These are phyloP conservation scores for Gonium pectorale DNA, from an alignment of 139 green algal species.

Conservation along the genomic window DNA sequence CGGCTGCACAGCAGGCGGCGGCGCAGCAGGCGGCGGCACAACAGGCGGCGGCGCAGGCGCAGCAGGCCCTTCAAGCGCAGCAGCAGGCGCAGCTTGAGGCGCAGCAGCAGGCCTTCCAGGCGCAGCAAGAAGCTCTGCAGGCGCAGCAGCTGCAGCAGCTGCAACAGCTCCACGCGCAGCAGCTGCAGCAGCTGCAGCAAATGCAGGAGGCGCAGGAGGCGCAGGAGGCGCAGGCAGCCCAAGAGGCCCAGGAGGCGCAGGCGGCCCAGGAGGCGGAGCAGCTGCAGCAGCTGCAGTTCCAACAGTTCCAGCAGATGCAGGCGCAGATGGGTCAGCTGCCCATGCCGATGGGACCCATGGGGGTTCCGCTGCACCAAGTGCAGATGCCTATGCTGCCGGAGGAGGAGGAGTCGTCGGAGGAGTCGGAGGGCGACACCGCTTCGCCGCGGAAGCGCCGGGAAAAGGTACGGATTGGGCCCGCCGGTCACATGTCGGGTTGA, in stretches of 20 bases:
- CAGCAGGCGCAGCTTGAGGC: not conserved
- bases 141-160: not conserved
- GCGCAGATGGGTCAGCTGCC: not conserved
- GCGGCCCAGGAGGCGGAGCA: not conserved
- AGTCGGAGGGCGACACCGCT: constrained; percentile 12
- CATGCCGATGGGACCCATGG: not conserved
- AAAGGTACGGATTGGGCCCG: too few relatives aligned
- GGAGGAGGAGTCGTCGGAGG: constrained; percentile 25
- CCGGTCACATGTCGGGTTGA: too few relatives aligned
- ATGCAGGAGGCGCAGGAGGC: not conserved
- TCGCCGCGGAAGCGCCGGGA: constrained; percentile 33
- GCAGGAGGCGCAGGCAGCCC: constrained; percentile 14
- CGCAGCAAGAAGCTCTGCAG: not conserved
- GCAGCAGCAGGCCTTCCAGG: not conserved
- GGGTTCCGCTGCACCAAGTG: not conserved
- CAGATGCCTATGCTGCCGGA: constrained; percentile 1
- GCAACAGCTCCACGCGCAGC: not conserved
- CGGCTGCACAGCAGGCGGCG: not conserved
- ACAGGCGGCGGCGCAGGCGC: not conserved
- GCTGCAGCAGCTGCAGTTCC: not conserved
- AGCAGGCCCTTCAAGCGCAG: not conserved
- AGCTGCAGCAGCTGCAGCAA: constrained; percentile 14
- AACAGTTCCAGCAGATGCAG: constrained; percentile 6
- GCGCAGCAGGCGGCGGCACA: not conserved
- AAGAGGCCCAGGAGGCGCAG: not conserved